Base-by-base conservation (phyloP, 306 rosid genomes). In the Castanospermum australe region DNA sequence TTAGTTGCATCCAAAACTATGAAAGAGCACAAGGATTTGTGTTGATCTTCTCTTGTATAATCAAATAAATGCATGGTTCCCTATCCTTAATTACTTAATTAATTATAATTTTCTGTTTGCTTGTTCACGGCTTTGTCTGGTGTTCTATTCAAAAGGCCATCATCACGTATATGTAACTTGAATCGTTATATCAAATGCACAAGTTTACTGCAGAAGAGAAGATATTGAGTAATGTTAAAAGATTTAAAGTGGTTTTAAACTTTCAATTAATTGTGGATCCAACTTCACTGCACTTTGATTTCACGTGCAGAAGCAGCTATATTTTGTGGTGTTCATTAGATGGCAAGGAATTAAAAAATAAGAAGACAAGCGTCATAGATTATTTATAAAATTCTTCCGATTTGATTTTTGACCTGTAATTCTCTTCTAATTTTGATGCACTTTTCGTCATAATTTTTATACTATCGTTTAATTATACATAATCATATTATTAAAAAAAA, bases 231-330 rank as follows among this genome's bases (percentile, higher is more conserved):
- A 6, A 10, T 33, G 28, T 30, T 28, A 2, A 0, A 4, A 38
- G n/a, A n/a, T 56, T 38, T 24, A 36, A 56, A 38, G 67, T 38
- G 30, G 61, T 8, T 20, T 54, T 20, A 52, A 72, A 0, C 3
- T 15, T 36, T 45, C 8, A 62, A 44, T 61, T 42, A 42, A 42
- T 59, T 28, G 59, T 17, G 2, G 50, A 47, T 42, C 24, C 13
- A 61, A 28, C 45, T 62, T 47, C 71, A 7, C 41, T 30, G 24
- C 42, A 54, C 73, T 17, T 52, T 25, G 67, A 64, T 15, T 67
- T 60, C 76, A 78, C 76, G 68, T 78, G 82, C 55, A 54, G 44
- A 25, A 8, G 54, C 48, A 55, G 33, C 13, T 7, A 28, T 9
- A 10, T 2, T 24, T 71, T 71, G 12, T 25, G 30, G 1, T 14